Percentiles rank a stretch among this genome's conserved stretches.
Conservation (phyloP, 768 basidiomycete species). For the Naematelia encephala region DNA sequence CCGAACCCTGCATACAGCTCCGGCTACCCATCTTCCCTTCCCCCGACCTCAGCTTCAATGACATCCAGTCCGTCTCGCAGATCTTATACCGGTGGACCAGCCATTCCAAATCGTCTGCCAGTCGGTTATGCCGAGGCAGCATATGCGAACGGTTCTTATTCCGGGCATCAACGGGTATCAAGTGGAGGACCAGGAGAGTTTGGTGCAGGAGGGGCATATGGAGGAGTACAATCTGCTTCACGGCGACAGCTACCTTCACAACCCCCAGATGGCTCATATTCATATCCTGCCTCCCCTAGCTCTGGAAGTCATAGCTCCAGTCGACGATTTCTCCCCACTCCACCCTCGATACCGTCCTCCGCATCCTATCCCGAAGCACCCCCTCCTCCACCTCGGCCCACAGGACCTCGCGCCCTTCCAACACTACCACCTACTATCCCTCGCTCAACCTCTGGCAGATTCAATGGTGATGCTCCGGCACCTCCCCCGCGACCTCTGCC, state of each 20-base stretch:
- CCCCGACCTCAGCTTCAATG: not conserved
- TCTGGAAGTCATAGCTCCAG: conserved; percentile 14
- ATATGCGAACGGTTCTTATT: not conserved
- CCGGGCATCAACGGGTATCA: not conserved
- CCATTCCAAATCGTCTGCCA: not conserved
- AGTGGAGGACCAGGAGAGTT: not conserved
- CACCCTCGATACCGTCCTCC: conserved; percentile 6
- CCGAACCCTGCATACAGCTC: not conserved
- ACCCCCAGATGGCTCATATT: not conserved
- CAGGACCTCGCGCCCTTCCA: conserved; percentile 17
- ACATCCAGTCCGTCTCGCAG: not conserved
- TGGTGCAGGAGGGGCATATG: not conserved
- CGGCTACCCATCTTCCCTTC: not conserved
- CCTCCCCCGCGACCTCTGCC: conserved; percentile 3
- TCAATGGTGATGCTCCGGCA: not conserved
- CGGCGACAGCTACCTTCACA: not conserved
- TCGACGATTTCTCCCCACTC: conserved; percentile 23
- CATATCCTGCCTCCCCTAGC: conserved; percentile 5
- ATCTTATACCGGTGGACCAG: not conserved
- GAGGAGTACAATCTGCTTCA: not conserved
- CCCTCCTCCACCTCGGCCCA: conserved; percentile 13
- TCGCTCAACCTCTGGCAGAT: not conserved
- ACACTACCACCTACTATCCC: conserved; percentile 9
- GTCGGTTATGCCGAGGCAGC: not conserved
- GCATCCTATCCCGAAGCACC: conserved; percentile 8